These are phyloP conservation scores for Thalassiosira livingstoniorum DNA, from an alignment of 352 stramenopile genomes.

Conservation along the genomic window DNA sequence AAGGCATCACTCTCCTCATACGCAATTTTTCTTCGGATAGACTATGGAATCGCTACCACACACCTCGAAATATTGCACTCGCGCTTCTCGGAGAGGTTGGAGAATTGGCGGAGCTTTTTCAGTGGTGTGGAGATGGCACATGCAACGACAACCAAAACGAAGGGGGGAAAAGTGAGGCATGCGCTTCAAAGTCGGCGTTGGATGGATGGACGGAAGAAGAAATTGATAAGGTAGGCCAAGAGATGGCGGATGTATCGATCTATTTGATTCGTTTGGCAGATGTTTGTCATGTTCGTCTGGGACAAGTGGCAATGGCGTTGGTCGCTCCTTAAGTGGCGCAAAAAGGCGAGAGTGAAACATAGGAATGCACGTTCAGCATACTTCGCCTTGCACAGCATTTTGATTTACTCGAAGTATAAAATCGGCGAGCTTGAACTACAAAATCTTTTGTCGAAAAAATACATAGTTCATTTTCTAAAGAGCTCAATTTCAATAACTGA, in stretches of 20 bases:
- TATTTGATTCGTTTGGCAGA: constrained; percentile 94
- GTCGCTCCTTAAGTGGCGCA: no score
- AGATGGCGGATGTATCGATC: constrained; percentile 97
- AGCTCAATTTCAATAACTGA: no score
- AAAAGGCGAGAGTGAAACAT: no score
- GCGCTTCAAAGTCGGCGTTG: neutral
- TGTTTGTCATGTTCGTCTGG: constrained; percentile 62
- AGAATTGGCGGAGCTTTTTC: constrained; percentile 95
- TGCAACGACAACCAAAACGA: neutral
- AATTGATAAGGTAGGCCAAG: constrained; percentile 92
- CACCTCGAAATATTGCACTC: constrained; percentile 92
- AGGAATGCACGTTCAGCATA: no score
- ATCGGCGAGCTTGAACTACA: no score
- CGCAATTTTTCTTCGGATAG: constrained; percentile 82
- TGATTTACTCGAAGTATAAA: no score
- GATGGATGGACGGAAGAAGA: constrained; percentile 87
- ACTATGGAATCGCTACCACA: constrained; percentile 88
- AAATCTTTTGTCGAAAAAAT: no score
- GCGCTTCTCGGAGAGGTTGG: constrained; percentile 94
- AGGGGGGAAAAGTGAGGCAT: neutral
- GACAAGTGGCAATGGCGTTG: constrained; percentile 28
- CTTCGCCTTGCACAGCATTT: no score
- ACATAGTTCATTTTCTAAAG: no score
- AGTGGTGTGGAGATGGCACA: constrained; percentile 91
- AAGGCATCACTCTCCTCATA: constrained; percentile 59